A percentile compares a stretch with the other conserved stretches of the same genome.
Conservation (phyloP, 139 green algal genomes). For the Astrephomene gubernaculifera region DNA sequence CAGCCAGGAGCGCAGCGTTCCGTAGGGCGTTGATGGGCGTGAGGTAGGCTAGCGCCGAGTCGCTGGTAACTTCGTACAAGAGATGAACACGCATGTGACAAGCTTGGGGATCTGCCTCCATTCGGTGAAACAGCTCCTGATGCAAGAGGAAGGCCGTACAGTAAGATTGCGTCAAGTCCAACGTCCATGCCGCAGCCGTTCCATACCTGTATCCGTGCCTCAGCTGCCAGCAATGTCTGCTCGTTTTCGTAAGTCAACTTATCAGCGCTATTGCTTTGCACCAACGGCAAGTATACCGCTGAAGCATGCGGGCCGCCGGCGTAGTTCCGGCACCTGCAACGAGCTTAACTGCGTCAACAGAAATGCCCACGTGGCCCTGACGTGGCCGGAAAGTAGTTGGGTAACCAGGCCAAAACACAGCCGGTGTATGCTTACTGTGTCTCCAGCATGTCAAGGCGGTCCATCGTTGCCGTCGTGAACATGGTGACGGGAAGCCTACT, state of each 20-base stretch:
- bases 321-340: constrained; percentile 12
- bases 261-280: background rate
- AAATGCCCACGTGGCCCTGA: too few species aligned
- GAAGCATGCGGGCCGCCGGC: background rate
- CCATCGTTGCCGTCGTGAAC: constrained; percentile 36
- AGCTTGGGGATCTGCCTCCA: background rate
- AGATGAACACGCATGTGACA: constrained; percentile 55
- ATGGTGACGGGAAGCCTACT: constrained; percentile 8
- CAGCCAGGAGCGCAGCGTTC: constrained; percentile 55
- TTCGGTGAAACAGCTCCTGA: constrained; percentile 21
- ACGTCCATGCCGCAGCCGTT: too few species aligned
- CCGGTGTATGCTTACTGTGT: constrained; percentile 18
- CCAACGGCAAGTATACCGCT: constrained; percentile 29
- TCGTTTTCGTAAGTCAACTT: background rate
- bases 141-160: too few species aligned
- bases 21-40: constrained; percentile 63
- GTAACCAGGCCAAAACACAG: too few species aligned
- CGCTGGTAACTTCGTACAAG: constrained; percentile 51
- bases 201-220: constrained; percentile 15
- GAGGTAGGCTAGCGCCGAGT: constrained; percentile 10
- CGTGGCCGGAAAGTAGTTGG: too few species aligned
- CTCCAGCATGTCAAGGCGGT: constrained; percentile 32
- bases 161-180: too few species aligned
- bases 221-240: background rate
- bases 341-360: too few species aligned